Percentiles rank a stretch among this genome's conserved stretches.
Conservation (phyloP, 2,329 filamentous ascomycete genomes). For the Cladorrhinum sp. region DNA sequence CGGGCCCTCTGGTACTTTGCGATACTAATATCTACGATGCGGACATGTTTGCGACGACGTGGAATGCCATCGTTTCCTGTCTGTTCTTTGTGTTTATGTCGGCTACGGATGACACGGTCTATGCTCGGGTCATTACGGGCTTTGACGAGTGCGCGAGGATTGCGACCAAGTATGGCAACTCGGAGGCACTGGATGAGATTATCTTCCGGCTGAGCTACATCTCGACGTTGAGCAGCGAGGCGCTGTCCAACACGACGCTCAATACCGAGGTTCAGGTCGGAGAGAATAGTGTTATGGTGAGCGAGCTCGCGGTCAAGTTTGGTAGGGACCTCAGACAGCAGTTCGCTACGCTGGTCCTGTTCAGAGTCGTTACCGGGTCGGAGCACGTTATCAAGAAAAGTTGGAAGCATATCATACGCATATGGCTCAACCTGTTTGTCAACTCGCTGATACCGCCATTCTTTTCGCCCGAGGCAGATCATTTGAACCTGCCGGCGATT, state of each 20-base stretch:
- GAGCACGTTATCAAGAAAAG: constrained; percentile 72
- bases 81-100: constrained; percentile 99
- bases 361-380: constrained; percentile 83
- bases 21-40: constrained; percentile 94
- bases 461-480: constrained; percentile 60
- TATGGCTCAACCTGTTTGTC: constrained; percentile 92
- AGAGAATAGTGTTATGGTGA: constrained; percentile 95
- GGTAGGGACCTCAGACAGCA: constrained; percentile 92
- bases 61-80: constrained; percentile 92
- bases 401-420: constrained; percentile 81
- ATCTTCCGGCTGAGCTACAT: constrained; percentile 87
- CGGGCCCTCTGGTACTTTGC: constrained; percentile 71
- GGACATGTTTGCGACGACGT: constrained; percentile 95
- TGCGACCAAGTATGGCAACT: constrained; percentile 77
- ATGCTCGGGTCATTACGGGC: constrained; percentile 85
- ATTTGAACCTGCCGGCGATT: constrained; percentile 73
- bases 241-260: constrained; percentile 74
- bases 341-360: constrained; percentile 89
- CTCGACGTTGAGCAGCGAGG: constrained; percentile 76
- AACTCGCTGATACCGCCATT: constrained; percentile 89
- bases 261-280: constrained; percentile 95
- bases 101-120: constrained; percentile 92
- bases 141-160: constrained; percentile 97
- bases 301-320: constrained; percentile 93
- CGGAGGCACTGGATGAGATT: constrained; percentile 87